phyloP scores from a whole-genome alignment of 2,329 filamentous ascomycete species.

The Trichoderma sp. region DNA sequence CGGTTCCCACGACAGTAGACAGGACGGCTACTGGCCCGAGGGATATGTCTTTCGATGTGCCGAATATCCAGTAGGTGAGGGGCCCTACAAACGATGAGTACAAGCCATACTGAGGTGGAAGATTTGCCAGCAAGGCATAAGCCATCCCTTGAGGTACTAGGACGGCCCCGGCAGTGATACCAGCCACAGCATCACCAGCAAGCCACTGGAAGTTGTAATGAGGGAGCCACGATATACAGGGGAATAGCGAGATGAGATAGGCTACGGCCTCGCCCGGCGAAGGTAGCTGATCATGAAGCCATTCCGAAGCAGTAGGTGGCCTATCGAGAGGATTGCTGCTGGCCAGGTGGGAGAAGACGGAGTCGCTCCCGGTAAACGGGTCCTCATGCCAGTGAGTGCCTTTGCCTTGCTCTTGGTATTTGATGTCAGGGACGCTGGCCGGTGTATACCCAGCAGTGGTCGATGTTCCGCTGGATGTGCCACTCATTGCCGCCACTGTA shows the following conservation, averaged over 20 bases:
- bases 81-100: conserved; percentile 93
- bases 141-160: conserved; percentile 98
- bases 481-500: conserved; percentile 39
- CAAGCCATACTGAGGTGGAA: conserved; percentile 81
- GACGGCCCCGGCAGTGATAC: conserved; percentile 59
- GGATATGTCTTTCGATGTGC: conserved; percentile 97
- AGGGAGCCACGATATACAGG: conserved; percentile 84
- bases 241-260: conserved; percentile 77
- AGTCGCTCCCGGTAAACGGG: conserved; percentile 74
- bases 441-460: conserved; percentile 70
- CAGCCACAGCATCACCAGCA: conserved; percentile 84
- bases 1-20: conserved; percentile 84
- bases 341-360: conserved; percentile 71
- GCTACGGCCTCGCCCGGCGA: conserved; percentile 52
- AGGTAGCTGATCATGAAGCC: conserved; percentile 67
- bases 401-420: conserved; percentile 62
- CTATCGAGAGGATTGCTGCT: conserved; percentile 81
- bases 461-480: conserved; percentile 36
- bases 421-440: conserved; percentile 81
- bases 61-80: conserved; percentile 95
- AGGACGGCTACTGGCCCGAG: conserved; percentile 96
- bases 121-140: conserved; percentile 79
- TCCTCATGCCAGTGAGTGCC: conserved; percentile 45
- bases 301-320: conserved; percentile 75
- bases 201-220: conserved; percentile 92